Base-by-base conservation (phyloP, 208 protist genomes). In the Leishmania mexicana region DNA sequence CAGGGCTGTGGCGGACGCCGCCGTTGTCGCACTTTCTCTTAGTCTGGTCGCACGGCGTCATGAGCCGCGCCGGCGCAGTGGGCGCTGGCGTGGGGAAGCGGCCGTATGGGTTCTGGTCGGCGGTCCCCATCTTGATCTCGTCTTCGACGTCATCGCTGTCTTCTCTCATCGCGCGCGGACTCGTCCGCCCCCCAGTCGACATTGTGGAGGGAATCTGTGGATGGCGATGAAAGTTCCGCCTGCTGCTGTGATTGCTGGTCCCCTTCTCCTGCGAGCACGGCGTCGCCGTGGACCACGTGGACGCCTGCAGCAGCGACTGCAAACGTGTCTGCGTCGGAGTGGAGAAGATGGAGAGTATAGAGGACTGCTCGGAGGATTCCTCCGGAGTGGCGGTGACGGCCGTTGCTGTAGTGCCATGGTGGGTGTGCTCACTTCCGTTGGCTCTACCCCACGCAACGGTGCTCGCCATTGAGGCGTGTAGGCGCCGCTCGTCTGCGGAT, bases 301-400 rank as follows among this genome's bases (percentile, higher is more conserved):
- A 85, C 28, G 76, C 76, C 51, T 42, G 82, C 72, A 85, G 57
- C 77, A 85, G 72, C 17, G 82, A 81, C 51, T 81, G 53, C 82
- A 85, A 49, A 51, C 64, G 82, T 57, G 71, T 68, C 82, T 85
- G 72, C 64, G 76, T 72, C 3, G 82, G 82, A 13, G 76, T 79
- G 17, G 82, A 79, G 81, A 85, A 85, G 62, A 85, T 75, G 51
- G 53, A 68, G 15, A 57, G 47, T 10, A 35, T 68, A 53, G 81
- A 81, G 71, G 71, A 75, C 28, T 1, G 42, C 21, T 60, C 11
- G 45, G 76, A 72, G 13, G 70, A 54, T 24, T 72, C 57, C 6
- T 49, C 19, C 24, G 75, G 15, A 31, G 80, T 49, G 75, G 58
- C 71, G 53, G 65, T 62, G 57, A 31, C 31, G 28, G 24, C 19